Evolutionary conservation across 768 basidiomycete genomes (phyloP), one percentile per base, ranked within the genome.

Genomic region (Leccinum fibrillosum): DNA sequence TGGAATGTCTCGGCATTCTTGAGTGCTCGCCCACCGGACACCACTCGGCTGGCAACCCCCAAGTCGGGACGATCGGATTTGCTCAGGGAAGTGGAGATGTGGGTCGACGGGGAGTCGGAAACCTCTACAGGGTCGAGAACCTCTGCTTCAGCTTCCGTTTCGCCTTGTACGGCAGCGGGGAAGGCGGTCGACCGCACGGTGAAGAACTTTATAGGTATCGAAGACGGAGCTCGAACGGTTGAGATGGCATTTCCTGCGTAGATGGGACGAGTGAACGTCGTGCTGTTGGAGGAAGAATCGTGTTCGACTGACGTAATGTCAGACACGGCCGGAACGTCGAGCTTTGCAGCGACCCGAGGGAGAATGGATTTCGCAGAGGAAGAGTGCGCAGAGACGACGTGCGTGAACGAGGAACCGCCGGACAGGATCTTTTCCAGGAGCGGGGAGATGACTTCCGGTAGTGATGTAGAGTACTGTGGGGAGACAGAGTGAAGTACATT

Each of bases 181-280:
- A 97, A 98, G 10, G 94, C 92, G 2, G 94, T 96, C 15, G 88
- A 85, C 62, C 97, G 86, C 23, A 98, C 92, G 42, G 96, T 97
- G 76, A 98, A 93, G 72, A 99, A 86, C 73, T 98, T 98, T 77
- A 94, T 75, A 30, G 83, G 81, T 66, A 97, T 81, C 53, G 82
- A 82, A n/a, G 84, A 82, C 0, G 86, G 77, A 0, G 90, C 90
- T 58, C 87, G 86, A 64, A 99, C 88, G 45, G 94, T 96, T 25
- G 94, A 83, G 56, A 98, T 93, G 48, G 97, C 97, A 69, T 98
- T 98, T 51, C 97, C 97, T 23, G 97, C 97, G 66, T 99, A 98
- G 66, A 98, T 97, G 26, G 93, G 94, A 25, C 96, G 90, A 5
- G 90, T 86, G 72, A 95, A 98, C 1, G 86, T 92, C 39, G 92